These are phyloP conservation scores for Glomus cerebriforme DNA, from an alignment of 192 early-diverging fungal species.

Conservation along the genomic window DNA sequence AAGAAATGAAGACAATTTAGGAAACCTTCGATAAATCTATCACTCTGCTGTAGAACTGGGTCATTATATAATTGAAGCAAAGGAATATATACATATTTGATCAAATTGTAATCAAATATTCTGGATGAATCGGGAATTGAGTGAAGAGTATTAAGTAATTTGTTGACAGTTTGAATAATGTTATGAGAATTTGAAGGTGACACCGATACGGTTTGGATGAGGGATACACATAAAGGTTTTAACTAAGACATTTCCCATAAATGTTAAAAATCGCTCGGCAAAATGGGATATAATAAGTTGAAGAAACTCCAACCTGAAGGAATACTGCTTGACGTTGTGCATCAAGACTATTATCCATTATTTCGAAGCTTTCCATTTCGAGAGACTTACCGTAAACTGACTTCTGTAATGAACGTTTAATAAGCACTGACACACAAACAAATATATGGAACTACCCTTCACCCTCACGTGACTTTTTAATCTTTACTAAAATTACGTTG, in stretches of 20 bases:
- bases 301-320: neutral
- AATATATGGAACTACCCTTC: no score
- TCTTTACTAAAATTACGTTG: no score
- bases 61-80: conserved; percentile 24
- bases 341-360: neutral
- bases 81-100: conserved; percentile 36
- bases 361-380: neutral
- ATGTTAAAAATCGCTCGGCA: neutral
- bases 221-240: conserved; percentile 29
- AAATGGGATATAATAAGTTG: neutral
- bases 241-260: conserved; percentile 6
- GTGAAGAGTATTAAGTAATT: conserved; percentile 11
- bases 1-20: conserved; percentile 33
- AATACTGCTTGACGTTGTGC: neutral
- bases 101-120: conserved; percentile 23
- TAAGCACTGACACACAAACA: no score
- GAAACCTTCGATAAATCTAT: conserved; percentile 33
- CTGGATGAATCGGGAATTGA: conserved; percentile 3
- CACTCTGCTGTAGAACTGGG: neutral
- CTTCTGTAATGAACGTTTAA: no score
- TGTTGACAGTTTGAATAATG: neutral
- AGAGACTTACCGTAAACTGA: neutral
- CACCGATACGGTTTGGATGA: conserved; percentile 2
- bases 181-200: neutral
- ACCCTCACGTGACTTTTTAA: no score